Evolutionary conservation across 2,329 filamentous ascomycete genomes (phyloP), one percentile per base, ranked within the genome.

Genomic region (Trichoderma aggressivum): DNA sequence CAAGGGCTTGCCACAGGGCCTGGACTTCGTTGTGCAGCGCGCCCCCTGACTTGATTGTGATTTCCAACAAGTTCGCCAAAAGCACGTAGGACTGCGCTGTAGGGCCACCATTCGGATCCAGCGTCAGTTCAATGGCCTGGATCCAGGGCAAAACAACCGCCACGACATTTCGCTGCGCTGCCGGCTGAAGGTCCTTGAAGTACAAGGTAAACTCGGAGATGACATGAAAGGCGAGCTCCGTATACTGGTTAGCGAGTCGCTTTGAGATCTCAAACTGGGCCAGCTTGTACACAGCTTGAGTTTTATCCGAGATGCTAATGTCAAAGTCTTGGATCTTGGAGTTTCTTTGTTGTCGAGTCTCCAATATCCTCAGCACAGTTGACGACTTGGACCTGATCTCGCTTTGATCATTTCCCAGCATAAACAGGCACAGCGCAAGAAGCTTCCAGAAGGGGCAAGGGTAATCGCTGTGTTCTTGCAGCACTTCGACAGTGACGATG

Each of bases 221-320:
- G 65, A 99, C 91, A 71, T 94, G 89, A 77, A 98, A 98, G 0
- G 95, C 94, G 53, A 97, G 83, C 74, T 97, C 94, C 0, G 92
- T 89, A 79, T 99, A 93, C 74, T 97, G 93, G 77, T 93, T 93
- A 1, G 94, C 92, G 50, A 99, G 87, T 24, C 94, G 88, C 77
- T 95, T 94, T 0, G 96, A 98, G 26, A 97, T 97, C 78, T 98
- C 95, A 75, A 98, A 98, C 78, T 99, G 96, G 0, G 97, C 96
- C 58, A 97, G 86, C 82, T 99, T 99, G 82, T 98, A 99, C 3
- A 99, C 95, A 0, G 95, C 94, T 75, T 97, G 97, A 0, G 97
- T 99, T 82, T 98, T 98, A 82, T 99, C 97, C 0, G 95, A 97
- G 71, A 99, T 96, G 79, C 94, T 98, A 76, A 99, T 98, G 77